A percentile compares a stretch with the other conserved stretches of the same genome.
phyloP scores from a whole-genome alignment of 805 yeast genomes.

The Candida odintsovae region DNA sequence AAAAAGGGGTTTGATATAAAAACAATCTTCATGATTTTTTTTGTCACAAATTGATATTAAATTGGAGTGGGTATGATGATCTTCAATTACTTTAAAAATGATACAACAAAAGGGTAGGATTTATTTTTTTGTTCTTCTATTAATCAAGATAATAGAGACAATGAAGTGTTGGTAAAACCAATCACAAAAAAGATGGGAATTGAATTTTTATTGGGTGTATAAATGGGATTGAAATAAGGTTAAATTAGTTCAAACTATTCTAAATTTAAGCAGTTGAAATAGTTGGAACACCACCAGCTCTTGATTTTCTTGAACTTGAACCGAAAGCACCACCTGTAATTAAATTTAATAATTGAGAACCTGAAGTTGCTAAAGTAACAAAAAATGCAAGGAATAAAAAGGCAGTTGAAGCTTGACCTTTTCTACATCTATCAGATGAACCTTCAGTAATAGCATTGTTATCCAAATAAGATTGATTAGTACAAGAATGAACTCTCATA shows the following conservation, averaged over 20 bases:
- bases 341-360: slow-evolving; percentile 46
- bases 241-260: no score
- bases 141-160: no score
- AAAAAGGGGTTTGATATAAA: neutral
- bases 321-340: slow-evolving; percentile 56
- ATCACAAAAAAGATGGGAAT: neutral
- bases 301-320: slow-evolving; percentile 42
- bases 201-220: no score
- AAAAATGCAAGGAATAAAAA: slow-evolving; percentile 83
- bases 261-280: slow-evolving; percentile 44
- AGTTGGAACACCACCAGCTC: slow-evolving; percentile 78
- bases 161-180: no score
- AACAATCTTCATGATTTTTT: neutral
- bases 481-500: slow-evolving; percentile 81
- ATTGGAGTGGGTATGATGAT: neutral
- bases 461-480: slow-evolving; percentile 58
- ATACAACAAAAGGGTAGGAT: neutral
- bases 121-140: no score
- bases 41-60: no score
- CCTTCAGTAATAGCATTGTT: slow-evolving; percentile 71
- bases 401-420: slow-evolving; percentile 81
- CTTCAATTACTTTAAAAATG: neutral
- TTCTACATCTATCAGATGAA: slow-evolving; percentile 81
- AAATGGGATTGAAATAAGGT: no score
- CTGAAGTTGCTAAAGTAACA: slow-evolving; percentile 60